Conservation (phyloP, 2,329 filamentous ascomycete species). For the Cladophialophora yegresii region DNA sequence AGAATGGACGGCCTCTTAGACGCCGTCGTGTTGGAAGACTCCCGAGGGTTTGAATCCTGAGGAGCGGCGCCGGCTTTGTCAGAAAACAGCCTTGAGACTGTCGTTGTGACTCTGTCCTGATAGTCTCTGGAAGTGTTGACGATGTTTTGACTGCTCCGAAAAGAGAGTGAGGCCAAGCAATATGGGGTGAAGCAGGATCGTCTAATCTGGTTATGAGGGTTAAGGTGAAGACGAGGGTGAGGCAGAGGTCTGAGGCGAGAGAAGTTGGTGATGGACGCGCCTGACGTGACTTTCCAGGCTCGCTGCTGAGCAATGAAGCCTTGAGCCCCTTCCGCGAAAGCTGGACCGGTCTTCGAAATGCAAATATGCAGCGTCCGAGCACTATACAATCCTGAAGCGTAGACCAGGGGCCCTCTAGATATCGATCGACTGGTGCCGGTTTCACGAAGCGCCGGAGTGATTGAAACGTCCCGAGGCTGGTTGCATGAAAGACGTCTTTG, state of each 20-base stretch:
- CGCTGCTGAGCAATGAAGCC: background rate
- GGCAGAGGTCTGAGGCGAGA: background rate
- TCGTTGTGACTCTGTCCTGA: constrained; percentile 29
- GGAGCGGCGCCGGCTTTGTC: constrained; percentile 36
- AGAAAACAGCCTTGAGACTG: constrained; percentile 34
- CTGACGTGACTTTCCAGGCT: background rate
- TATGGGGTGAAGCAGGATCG: background rate
- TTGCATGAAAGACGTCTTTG: background rate
- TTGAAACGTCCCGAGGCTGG: constrained; percentile 1
- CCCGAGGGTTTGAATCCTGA: constrained; percentile 32
- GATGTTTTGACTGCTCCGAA: constrained; percentile 10
- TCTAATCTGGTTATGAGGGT: background rate
- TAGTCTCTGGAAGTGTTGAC: constrained; percentile 11
- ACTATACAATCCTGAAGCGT: background rate
- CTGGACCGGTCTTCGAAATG: background rate
- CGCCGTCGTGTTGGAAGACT: constrained; percentile 22
- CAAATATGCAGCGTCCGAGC: background rate
- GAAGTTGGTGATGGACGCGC: background rate
- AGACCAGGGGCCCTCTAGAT: background rate
- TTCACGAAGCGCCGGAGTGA: constrained; percentile 13
- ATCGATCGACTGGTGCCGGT: background rate
- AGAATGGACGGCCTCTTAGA: constrained; percentile 32
- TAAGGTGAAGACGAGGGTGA: background rate
- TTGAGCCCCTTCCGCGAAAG: background rate
- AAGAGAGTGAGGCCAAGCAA: background rate